Conservation (phyloP, 192 early-diverging fungal genomes). For the Backusella australiensis region DNA sequence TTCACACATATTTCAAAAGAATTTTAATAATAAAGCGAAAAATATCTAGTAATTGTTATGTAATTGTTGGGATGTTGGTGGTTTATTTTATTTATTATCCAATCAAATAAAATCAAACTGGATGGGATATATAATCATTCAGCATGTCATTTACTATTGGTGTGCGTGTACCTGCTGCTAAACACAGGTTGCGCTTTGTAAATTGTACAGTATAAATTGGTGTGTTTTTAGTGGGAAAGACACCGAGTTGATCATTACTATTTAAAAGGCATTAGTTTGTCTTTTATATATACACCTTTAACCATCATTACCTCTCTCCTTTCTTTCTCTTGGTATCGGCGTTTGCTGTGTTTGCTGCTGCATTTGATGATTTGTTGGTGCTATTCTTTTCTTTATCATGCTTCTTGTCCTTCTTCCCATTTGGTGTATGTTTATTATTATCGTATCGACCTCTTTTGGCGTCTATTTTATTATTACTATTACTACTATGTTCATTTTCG, state of each 20-base stretch:
- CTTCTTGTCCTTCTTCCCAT: slow-evolving; percentile 18
- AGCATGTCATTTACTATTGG: slow-evolving; percentile 6
- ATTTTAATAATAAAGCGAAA: no score
- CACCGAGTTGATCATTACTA: slow-evolving; percentile 57
- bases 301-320: slow-evolving; percentile 31
- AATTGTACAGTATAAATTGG: slow-evolving; percentile 85
- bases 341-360: neutral
- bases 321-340: slow-evolving; percentile 27
- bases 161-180: slow-evolving; percentile 79
- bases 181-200: slow-evolving; percentile 81
- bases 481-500: neutral
- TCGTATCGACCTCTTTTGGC: slow-evolving; percentile 1
- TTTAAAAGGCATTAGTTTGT: neutral
- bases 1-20: no score
- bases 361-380: neutral
- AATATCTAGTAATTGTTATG: no score
- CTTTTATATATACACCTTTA: neutral
- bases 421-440: neutral
- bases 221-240: slow-evolving; percentile 89
- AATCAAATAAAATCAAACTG: neutral
- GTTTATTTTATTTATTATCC: neutral
- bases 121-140: neutral
- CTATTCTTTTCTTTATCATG: slow-evolving; percentile 11
- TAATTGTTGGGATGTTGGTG: no score
- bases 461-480: neutral